phyloP scores from a whole-genome alignment of 805 yeast genomes.

The Lachancea nothofagi region DNA sequence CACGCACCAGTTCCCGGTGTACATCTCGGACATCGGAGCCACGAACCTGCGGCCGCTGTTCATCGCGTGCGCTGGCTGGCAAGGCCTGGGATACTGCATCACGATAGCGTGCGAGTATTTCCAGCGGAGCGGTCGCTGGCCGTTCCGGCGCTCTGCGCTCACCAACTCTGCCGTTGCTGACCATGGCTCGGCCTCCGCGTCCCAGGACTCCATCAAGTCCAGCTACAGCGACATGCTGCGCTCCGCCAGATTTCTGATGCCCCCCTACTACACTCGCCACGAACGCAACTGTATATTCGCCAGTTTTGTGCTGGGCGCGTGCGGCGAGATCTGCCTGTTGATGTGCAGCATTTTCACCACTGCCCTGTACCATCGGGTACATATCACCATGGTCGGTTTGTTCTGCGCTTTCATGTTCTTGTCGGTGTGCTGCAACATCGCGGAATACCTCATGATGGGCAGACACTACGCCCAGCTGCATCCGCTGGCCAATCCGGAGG shows the following conservation, averaged over 20 bases:
- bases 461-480: conserved; percentile 38
- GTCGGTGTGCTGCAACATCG: conserved; percentile 40
- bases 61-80: conserved; percentile 70
- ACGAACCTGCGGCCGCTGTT: conserved; percentile 80
- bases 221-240: conserved; percentile 18
- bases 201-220: conserved; percentile 13
- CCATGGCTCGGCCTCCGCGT: conserved; percentile 8
- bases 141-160: conserved; percentile 14
- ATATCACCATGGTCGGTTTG: conserved; percentile 61
- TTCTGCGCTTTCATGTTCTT: conserved; percentile 66
- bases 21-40: conserved; percentile 84
- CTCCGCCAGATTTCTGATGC: conserved; percentile 26
- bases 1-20: conserved; percentile 47
- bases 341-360: conserved; percentile 73
- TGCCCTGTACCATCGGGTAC: conserved; percentile 47
- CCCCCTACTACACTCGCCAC: conserved; percentile 37
- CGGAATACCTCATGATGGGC: conserved; percentile 45
- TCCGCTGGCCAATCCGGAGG: conserved; percentile 24
- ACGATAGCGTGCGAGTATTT: conserved; percentile 57
- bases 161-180: conserved; percentile 38
- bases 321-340: conserved; percentile 69
- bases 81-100: conserved; percentile 67
- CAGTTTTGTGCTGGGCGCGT: conserved; percentile 39
- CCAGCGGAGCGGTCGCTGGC: conserved; percentile 51
- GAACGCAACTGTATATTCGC: conserved; percentile 39